These are phyloP conservation scores for Candida sanyaensis DNA, from an alignment of 1,139 yeast species.

Conservation along the genomic window DNA sequence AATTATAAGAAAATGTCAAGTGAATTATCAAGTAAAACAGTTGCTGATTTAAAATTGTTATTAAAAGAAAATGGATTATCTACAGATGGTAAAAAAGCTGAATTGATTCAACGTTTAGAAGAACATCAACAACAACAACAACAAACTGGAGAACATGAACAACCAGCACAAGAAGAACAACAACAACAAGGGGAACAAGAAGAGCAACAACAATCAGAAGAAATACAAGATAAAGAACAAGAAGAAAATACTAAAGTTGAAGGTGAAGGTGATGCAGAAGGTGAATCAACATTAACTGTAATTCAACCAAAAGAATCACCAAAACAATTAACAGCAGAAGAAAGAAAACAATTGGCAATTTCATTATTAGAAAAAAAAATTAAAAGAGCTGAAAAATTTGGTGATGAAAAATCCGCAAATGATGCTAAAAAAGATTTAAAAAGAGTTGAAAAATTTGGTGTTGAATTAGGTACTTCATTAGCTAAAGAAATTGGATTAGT, in stretches of 20 bases:
- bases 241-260: slow-evolving; percentile 17
- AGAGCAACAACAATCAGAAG: slow-evolving; percentile 14
- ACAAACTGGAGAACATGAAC: too few relatives aligned
- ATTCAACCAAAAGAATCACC: slow-evolving; percentile 22
- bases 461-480: slow-evolving; percentile 65
- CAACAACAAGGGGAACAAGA: slow-evolving; percentile 14
- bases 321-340: slow-evolving; percentile 61
- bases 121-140: slow-evolving; percentile 29
- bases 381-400: slow-evolving; percentile 76
- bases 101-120: slow-evolving; percentile 68
- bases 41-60: slow-evolving; percentile 79
- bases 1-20: slow-evolving; percentile 37
- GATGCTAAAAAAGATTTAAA: slow-evolving; percentile 59
- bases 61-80: slow-evolving; percentile 70
- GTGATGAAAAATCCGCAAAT: slow-evolving; percentile 56
- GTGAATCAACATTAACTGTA: slow-evolving; percentile 13
- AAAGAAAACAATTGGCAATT: slow-evolving; percentile 67
- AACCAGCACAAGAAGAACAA: slow-evolving; percentile 19
- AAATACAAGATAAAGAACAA: slow-evolving; percentile 16
- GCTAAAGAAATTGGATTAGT: slow-evolving; percentile 67
- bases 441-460: slow-evolving; percentile 84
- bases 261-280: slow-evolving; percentile 19
- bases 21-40: slow-evolving; percentile 67
- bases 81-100: slow-evolving; percentile 81
- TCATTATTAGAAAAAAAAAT: slow-evolving; percentile 69